These are phyloP conservation scores for Diaporthe sp. DNA, from an alignment of 2,329 filamentous ascomycete species.

Conservation along the genomic window DNA sequence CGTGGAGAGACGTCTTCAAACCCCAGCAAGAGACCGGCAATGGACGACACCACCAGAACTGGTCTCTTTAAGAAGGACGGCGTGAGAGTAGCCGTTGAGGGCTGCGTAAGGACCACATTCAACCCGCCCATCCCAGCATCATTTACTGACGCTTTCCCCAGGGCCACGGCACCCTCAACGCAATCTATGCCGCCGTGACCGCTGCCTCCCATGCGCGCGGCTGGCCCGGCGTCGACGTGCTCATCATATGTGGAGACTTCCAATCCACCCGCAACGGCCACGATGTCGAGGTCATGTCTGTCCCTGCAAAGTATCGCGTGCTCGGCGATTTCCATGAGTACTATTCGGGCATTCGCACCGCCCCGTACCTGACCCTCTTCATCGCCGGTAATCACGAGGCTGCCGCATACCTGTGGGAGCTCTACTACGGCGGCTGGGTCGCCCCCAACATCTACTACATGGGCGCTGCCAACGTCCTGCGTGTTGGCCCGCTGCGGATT, in stretches of 20 bases:
- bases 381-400: constrained; percentile 97
- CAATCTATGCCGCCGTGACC: constrained; percentile 85
- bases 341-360: constrained; percentile 81
- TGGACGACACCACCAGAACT: neutral
- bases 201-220: constrained; percentile 75
- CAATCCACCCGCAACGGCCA: constrained; percentile 84
- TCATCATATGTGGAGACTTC: constrained; percentile 97
- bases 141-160: constrained; percentile 46
- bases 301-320: constrained; percentile 86
- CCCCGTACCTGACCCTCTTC: constrained; percentile 92
- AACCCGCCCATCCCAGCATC: neutral
- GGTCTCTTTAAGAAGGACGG: constrained; percentile 39
- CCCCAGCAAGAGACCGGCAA: neutral
- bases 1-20: neutral
- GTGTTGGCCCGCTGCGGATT: constrained; percentile 86
- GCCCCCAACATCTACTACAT: constrained; percentile 98
- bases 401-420: constrained; percentile 87
- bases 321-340: constrained; percentile 96
- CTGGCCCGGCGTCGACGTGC: constrained; percentile 85
- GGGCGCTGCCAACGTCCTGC: constrained; percentile 89
- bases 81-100: constrained; percentile 34
- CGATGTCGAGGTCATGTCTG: constrained; percentile 89
- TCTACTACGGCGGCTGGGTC: constrained; percentile 97
- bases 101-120: constrained; percentile 27
- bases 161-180: constrained; percentile 92